Conservation (phyloP, 352 stramenopile genomes). For the Globisporangium splendens region DNA sequence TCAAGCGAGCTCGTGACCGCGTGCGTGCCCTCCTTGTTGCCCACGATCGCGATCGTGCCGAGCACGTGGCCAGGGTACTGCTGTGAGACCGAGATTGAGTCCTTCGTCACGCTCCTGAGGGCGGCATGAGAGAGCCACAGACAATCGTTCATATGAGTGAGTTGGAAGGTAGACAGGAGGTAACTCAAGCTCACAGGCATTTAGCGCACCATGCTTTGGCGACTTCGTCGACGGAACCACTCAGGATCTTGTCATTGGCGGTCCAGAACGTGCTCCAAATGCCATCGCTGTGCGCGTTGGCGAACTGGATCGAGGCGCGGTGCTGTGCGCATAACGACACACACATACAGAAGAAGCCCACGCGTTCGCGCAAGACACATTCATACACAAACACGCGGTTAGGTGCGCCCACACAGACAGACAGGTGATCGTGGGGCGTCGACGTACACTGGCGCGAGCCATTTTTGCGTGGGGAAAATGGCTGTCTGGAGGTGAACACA, state of each 20-base stretch:
- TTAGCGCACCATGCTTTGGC: slow-evolving; percentile 70
- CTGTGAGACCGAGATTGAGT: slow-evolving; percentile 71
- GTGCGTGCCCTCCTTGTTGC: slow-evolving; percentile 73
- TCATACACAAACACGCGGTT: not conserved
- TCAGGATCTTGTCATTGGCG: slow-evolving; percentile 84
- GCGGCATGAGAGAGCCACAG: not conserved
- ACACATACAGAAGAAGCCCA: not conserved
- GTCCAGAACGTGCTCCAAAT: slow-evolving; percentile 90
- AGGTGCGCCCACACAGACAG: not conserved
- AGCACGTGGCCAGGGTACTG: slow-evolving; percentile 83
- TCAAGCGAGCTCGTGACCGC: slow-evolving; percentile 82
- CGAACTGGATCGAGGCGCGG: slow-evolving; percentile 77
- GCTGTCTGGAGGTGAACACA: not conserved
- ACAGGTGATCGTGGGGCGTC: not conserved
- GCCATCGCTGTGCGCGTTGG: slow-evolving; percentile 82
- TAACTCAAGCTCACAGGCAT: too few species aligned
- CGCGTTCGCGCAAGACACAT: not conserved
- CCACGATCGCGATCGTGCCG: slow-evolving; percentile 81
- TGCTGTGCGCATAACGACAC: slow-evolving; percentile 32
- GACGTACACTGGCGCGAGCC: slow-evolving; percentile 24
- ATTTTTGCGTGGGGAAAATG: slow-evolving; percentile 12
- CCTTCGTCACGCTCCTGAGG: slow-evolving; percentile 58
- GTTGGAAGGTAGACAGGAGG: not conserved
- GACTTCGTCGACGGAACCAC: slow-evolving; percentile 84
- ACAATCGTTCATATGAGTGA: not conserved